A percentile compares a stretch with the other conserved stretches of the same genome.
Evolutionary conservation across 495 filamentous ascomycete genomes (phyloP).

Genomic region (Aspergillus ellipticus): DNA sequence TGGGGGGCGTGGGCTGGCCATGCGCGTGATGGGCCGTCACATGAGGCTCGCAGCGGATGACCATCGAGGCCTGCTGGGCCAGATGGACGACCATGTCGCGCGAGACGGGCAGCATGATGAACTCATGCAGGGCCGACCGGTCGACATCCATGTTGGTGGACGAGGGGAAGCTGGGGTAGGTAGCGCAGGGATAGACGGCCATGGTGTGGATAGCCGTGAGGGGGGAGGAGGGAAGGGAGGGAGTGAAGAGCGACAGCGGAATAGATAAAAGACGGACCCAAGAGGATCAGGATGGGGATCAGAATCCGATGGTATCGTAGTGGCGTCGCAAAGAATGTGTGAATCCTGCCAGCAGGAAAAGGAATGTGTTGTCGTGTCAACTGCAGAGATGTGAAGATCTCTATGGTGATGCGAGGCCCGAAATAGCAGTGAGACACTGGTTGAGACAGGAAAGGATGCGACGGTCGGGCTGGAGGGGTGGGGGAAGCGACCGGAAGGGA

Average conservation of each 20-base stretch:
- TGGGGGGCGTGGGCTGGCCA: constrained; percentile 64
- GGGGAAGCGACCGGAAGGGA: constrained; percentile 17
- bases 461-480: constrained; percentile 9
- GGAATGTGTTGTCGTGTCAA: constrained; percentile 47
- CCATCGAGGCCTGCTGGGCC: constrained; percentile 73
- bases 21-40: constrained; percentile 32
- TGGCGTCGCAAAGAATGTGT: constrained; percentile 22
- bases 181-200: not conserved
- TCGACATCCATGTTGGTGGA: constrained; percentile 46
- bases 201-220: constrained; percentile 3
- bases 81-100: constrained; percentile 82
- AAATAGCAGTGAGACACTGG: constrained; percentile 28
- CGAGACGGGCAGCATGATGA: constrained; percentile 78
- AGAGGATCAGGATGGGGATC: constrained; percentile 21
- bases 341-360: constrained; percentile 44
- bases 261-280: constrained; percentile 9
- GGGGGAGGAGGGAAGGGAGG: constrained; percentile 9
- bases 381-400: constrained; percentile 12
- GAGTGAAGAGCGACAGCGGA: constrained; percentile 9
- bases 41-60: constrained; percentile 82
- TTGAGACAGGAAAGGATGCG: not conserved
- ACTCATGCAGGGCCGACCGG: constrained; percentile 81
- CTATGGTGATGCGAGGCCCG: constrained; percentile 31
- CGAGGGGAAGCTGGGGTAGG: constrained; percentile 4
- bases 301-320: constrained; percentile 23